Evolutionary conservation across 148 eudicot species (phyloP).

Genomic region (Salicornia ramosissima): DNA sequence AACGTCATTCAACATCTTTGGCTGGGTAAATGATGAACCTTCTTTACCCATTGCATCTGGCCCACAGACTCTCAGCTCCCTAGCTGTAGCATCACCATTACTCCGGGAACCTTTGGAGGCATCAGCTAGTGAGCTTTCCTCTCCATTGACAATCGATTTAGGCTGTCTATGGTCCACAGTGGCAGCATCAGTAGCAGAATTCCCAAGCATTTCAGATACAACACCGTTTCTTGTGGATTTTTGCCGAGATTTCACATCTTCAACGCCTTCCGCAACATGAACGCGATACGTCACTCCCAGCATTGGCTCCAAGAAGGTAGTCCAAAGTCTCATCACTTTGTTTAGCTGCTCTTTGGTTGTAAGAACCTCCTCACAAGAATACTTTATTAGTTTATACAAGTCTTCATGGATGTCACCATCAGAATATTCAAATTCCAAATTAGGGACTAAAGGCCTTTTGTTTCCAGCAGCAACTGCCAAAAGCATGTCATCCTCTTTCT

Average conservation of each 20-base stretch:
- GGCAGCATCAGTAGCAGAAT: slow-evolving; percentile 35
- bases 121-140: slow-evolving; percentile 35
- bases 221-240: slow-evolving; percentile 26
- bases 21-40: slow-evolving; percentile 21
- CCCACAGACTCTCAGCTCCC: slow-evolving; percentile 31
- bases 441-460: slow-evolving; percentile 57
- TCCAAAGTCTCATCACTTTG: slow-evolving; percentile 86
- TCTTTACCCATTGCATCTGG: slow-evolving; percentile 22
- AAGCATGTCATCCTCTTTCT: slow-evolving; percentile 69
- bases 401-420: slow-evolving; percentile 75
- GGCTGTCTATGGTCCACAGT: slow-evolving; percentile 33
- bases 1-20: slow-evolving; percentile 31
- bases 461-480: slow-evolving; percentile 74
- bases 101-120: slow-evolving; percentile 30
- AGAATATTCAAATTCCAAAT: slow-evolving; percentile 60
- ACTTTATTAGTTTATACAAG: slow-evolving; percentile 64
- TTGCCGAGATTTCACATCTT: slow-evolving; percentile 40
- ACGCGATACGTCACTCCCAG: slow-evolving; percentile 49
- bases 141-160: slow-evolving; percentile 40
- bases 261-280: slow-evolving; percentile 34
- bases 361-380: slow-evolving; percentile 83
- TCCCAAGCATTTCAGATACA: slow-evolving; percentile 40
- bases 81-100: slow-evolving; percentile 41
- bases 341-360: slow-evolving; percentile 76
- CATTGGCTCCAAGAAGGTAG: slow-evolving; percentile 76